Conservation (phyloP, 129 eudicot species). For the Pseudognaphalium luteoalbum region DNA sequence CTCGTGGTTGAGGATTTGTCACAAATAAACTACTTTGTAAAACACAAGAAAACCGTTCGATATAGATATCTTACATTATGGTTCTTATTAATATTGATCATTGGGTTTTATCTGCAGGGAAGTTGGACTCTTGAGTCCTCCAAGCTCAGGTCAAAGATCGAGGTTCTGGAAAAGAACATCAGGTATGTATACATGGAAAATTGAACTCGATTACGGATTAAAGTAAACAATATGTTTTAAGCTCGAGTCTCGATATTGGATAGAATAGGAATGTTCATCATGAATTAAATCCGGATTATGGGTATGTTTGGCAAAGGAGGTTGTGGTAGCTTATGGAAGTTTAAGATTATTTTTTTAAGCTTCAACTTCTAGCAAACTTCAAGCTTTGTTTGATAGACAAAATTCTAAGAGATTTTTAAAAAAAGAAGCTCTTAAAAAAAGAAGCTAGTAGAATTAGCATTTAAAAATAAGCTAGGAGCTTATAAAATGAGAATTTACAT, state of each 20-base stretch:
- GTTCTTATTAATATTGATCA: not conserved
- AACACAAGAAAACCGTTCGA: not conserved
- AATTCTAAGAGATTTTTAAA: too few relatives aligned
- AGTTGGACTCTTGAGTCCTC: conserved; percentile 63
- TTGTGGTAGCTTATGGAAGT: too few relatives aligned
- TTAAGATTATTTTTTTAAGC: too few relatives aligned
- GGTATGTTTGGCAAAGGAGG: too few relatives aligned
- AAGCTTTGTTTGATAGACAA: too few relatives aligned
- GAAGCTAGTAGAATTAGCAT: too few relatives aligned
- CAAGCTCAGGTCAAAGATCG: conserved; percentile 56
- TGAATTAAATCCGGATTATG: not conserved
- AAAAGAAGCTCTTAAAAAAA: too few relatives aligned
- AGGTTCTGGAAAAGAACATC: conserved; percentile 69
- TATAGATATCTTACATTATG: not conserved
- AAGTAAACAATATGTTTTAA: too few relatives aligned
- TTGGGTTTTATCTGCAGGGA: conserved; percentile 32
- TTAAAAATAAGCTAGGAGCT: too few relatives aligned
- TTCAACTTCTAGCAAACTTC: too few relatives aligned
- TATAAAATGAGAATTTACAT: too few relatives aligned
- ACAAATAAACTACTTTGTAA: not conserved
- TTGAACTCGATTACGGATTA: not conserved
- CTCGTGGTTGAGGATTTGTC: not conserved
- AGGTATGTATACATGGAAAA: conserved; percentile 40
- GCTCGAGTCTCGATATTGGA: too few relatives aligned
- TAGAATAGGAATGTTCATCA: not conserved